Evolutionary conservation across 2,329 filamentous ascomycete species (phyloP), one percentile per base, ranked within the genome.

Genomic region (Talaromyces sp.): DNA sequence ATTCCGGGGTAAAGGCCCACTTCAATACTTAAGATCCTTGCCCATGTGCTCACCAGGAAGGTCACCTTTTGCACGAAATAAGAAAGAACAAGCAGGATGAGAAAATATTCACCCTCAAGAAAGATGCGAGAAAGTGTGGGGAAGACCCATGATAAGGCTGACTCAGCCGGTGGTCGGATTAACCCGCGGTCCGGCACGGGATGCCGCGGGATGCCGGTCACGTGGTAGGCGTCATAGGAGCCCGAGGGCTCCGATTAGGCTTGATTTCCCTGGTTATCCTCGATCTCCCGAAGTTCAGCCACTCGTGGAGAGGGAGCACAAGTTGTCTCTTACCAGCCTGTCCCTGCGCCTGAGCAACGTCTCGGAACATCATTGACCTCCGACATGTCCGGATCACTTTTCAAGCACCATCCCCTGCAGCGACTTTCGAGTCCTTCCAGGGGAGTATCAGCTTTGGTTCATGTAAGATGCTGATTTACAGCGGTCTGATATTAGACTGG

Each of bases 331-430:
- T 8, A 13, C 24, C 5, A n/a, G n/a, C 22, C 22, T 17, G 24
- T 17, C 19, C 30, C 30, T 27, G 30, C 33, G n/a, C n/a, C n/a
- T n/a, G n/a, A n/a, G n/a, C n/a, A n/a, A n/a, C n/a, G 17, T 42
- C 40, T 27, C 24, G 16, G 27, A 51, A 47, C 35, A 22, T 16
- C 17, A 46, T 44, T 51, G 17, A 39, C 3, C n/a, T 39, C 36
- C 39, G 30, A 37, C 19, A 61, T 59, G 53, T 49, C 54, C 40
- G 46, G 54, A 13, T 51, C 47, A n/a, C 55, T 74, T 4, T 49
- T 69, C 35, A 37, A 56, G 9, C 67, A 64, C 44, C 77, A 79
- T 55, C 76, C 76, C 6, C 64, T 79, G 13, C 77, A 79, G 56
- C 61, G 71, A 48, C 59, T 77, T 13, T 44, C 64, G 27, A 78